Conservation (phyloP, 202 grass and related monocot species). For the Carex arenaria region DNA sequence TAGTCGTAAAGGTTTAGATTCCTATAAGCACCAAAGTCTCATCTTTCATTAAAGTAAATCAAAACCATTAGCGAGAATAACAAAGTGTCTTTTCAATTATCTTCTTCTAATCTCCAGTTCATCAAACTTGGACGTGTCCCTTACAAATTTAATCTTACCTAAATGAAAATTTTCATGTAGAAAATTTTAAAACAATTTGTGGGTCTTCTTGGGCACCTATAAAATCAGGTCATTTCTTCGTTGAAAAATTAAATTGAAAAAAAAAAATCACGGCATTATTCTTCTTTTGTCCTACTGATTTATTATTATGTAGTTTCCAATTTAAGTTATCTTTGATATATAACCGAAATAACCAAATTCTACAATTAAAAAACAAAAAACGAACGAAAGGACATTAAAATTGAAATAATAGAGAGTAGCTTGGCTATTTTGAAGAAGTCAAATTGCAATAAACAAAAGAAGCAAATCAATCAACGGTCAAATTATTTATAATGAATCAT, state of each 20-base stretch:
- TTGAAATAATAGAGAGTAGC: no score
- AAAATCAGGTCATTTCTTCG: neutral
- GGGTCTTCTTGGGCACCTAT: neutral
- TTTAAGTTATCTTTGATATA: neutral
- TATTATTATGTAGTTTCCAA: neutral
- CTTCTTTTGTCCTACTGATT: neutral
- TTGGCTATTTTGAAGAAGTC: no score
- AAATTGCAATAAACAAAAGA: neutral
- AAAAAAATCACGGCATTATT: neutral
- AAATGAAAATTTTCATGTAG: neutral
- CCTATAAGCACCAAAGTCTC: constrained; percentile 16
- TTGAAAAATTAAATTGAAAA: neutral
- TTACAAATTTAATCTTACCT: neutral
- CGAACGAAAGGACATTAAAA: no score
- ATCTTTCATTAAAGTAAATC: constrained; percentile 15
- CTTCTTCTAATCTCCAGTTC: neutral
- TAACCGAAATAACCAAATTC: no score
- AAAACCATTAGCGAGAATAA: constrained; percentile 21
- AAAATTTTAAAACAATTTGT: neutral
- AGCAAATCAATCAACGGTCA: neutral
- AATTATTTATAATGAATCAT: neutral
- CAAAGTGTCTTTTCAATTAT: neutral
- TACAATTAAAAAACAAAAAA: no score
- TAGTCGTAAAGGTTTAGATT: constrained; percentile 13
- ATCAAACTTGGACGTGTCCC: neutral